Base-by-base conservation (phyloP, 1,284 basidiomycete species). In the Trichosporon ovoides region DNA sequence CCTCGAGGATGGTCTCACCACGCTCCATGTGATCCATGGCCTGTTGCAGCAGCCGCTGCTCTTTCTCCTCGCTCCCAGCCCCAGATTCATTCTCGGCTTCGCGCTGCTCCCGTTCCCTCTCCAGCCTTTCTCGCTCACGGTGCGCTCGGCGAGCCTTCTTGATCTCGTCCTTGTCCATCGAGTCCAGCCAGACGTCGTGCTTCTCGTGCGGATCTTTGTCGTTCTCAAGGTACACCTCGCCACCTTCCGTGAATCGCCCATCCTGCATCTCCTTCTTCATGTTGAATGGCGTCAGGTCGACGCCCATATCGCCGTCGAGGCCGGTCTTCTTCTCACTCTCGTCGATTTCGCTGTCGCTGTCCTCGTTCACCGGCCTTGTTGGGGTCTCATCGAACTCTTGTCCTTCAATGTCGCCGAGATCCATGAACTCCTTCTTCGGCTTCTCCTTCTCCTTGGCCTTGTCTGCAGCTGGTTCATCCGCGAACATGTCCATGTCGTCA, bases 251-350 rank as follows among this genome's bases (percentile, higher is more conserved):
- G 79, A 99, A 97, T 68, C 92, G 89, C 33, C 96, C 96, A 74
- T 96, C 91, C 69, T 90, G 86, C 87, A 99, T 94, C 82, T 99
- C 96, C 66, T 89, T 87, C 66, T 93, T 89, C 96, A 99, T 98
- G 77, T 99, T 97, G 84, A 99, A 99, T 31, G 89, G 88, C 9
- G 91, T 94, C 13, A 98, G 74, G 69, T 94, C 89, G 76, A 81
- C 92, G 1, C 94, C 96, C 93, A 96, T 95, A 20, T 89, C 90
- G 28, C 68, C 70, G 38, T 74, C 72, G 11, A 72, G 56, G 10
- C 66, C 68, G 13, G 55, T 62, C 20, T 54, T 59, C 38, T 57
- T 48, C 28, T 55, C 55, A 13, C 62, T 67, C 12, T 58, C 61
- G n/a, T 61, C 62, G 5, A 61, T 62, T 14, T 72, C 67, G 16